Base-by-base conservation (phyloP, 768 basidiomycete species). In the Crassisporium funariophilum region DNA sequence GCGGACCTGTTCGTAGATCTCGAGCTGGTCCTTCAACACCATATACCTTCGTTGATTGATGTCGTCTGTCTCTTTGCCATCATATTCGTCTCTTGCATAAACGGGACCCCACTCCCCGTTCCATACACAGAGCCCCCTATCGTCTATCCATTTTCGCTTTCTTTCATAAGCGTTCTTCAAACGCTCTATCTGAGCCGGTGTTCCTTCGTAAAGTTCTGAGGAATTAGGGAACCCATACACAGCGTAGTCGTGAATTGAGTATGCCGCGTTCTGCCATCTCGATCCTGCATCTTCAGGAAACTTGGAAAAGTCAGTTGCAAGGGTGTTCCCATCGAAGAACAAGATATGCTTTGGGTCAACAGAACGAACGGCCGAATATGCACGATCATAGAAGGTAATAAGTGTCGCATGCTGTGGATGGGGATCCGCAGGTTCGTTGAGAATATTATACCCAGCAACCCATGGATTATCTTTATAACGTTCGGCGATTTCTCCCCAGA, bases 101-200 rank as follows among this genome's bases (percentile, higher is more conserved):
- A 91, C 88, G 1, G 88, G 88, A 5, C 90, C 90, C 77, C 84
- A 91, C 65, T 89, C 88, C 5, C 90, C 88, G 56, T 88, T 86
- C 86, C 84, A 83, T n/a, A 86, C 84, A 45, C 83, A 83, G 20
- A 85, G 65, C 0, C 76, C 75, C 12, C 71, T 69, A 55, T 78
- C 67, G 52, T 86, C 81, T 81, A 87, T 86, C 84, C 85, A 91
- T 50, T 80, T 74, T 34, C 85, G 71, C 66, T 91, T 91, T 65
- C 80, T 78, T 57, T 82, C 73, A 56, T 85, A 90, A 41, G 78
- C 82, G 47, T 73, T 68, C 51, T 62, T 60, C 52, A 88, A 44
- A 31, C 79, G 61, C 40, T 55, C 65, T 35, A 68, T 73, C 62
- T 88, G 86, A 24, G 70, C 74, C 0, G 76, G 73, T 23, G 64